phyloP scores from a whole-genome alignment of 495 filamentous ascomycete genomes.

The Aspergillus funiculosus region DNA sequence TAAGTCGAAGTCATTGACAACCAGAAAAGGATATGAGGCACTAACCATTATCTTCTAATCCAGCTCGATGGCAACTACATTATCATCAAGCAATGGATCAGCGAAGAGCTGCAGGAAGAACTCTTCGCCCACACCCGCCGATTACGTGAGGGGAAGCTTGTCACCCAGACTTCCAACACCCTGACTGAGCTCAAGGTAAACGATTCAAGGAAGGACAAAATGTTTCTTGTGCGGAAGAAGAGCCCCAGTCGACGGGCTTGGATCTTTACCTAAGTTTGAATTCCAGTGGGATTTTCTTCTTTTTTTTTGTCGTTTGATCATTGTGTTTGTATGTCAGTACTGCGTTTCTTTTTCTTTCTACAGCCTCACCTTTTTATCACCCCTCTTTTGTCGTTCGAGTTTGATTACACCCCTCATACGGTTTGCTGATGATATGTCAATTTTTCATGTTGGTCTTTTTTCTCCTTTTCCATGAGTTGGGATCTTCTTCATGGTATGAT shows the following conservation, averaged over 20 bases:
- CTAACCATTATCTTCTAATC: neutral
- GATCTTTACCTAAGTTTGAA: slow-evolving; percentile 28
- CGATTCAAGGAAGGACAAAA: slow-evolving; percentile 47
- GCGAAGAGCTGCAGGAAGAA: slow-evolving; percentile 63
- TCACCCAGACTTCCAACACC: slow-evolving; percentile 40
- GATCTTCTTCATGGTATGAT: slow-evolving; percentile 16
- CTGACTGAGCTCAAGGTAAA: slow-evolving; percentile 46
- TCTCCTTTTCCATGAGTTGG: slow-evolving; percentile 22
- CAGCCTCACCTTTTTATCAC: neutral
- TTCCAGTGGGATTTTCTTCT: neutral
- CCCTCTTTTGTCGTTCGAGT: neutral
- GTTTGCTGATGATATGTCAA: neutral
- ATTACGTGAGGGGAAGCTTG: slow-evolving; percentile 49
- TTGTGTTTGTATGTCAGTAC: neutral
- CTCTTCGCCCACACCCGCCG: slow-evolving; percentile 67
- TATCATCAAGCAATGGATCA: slow-evolving; percentile 71
- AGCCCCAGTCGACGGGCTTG: slow-evolving; percentile 31
- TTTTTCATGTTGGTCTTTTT: slow-evolving; percentile 1
- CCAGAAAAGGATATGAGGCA: neutral
- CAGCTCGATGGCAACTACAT: slow-evolving; percentile 58
- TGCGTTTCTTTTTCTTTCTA: slow-evolving; percentile 10
- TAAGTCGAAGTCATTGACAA: slow-evolving; percentile 20
- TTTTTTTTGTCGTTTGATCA: neutral
- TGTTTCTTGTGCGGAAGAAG: slow-evolving; percentile 63
- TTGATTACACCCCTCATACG: neutral